Conservation (phyloP, 768 basidiomycete genomes). For the Cystobasidium ongulense region DNA sequence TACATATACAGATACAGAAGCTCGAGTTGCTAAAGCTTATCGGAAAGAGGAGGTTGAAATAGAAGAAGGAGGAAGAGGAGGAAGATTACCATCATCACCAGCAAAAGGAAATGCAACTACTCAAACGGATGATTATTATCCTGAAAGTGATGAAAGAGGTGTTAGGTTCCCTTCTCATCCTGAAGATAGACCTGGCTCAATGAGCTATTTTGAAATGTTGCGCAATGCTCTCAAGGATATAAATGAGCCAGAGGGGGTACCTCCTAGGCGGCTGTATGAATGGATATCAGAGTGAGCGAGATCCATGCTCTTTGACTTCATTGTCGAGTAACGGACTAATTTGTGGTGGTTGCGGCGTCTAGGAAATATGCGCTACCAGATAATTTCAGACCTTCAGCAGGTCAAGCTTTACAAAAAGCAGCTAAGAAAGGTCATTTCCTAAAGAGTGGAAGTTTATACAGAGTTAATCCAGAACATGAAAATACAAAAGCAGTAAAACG, state of each 20-base stretch:
- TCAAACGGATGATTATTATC: not conserved
- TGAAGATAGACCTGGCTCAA: not conserved
- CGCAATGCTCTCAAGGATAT: conserved; percentile 65
- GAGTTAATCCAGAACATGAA: conserved; percentile 67
- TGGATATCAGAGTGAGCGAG: conserved; percentile 61
- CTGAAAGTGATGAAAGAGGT: not conserved
- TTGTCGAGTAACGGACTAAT: too few relatives aligned
- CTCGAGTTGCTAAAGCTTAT: not conserved
- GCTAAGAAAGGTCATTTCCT: conserved; percentile 71
- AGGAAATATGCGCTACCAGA: conserved; percentile 42
- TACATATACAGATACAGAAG: not conserved
- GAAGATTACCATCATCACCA: not conserved
- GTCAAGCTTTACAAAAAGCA: conserved; percentile 80
- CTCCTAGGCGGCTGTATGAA: conserved; percentile 71
- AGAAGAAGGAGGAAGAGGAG: not conserved
- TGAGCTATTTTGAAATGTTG: conserved; percentile 59
- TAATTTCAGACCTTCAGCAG: conserved; percentile 83
- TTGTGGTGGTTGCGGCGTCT: too few relatives aligned
- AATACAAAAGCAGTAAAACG: conserved; percentile 42
- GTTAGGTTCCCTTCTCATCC: not conserved
- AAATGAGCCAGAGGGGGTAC: conserved; percentile 63
- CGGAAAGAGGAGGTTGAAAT: too few relatives aligned
- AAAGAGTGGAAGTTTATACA: conserved; percentile 66
- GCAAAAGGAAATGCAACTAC: not conserved
- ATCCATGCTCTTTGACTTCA: not conserved